Percentiles rank a stretch among this genome's conserved stretches.
These are phyloP conservation scores for Candida pseudoglaebosa DNA, from an alignment of 805 yeast genomes.

Conservation along the genomic window DNA sequence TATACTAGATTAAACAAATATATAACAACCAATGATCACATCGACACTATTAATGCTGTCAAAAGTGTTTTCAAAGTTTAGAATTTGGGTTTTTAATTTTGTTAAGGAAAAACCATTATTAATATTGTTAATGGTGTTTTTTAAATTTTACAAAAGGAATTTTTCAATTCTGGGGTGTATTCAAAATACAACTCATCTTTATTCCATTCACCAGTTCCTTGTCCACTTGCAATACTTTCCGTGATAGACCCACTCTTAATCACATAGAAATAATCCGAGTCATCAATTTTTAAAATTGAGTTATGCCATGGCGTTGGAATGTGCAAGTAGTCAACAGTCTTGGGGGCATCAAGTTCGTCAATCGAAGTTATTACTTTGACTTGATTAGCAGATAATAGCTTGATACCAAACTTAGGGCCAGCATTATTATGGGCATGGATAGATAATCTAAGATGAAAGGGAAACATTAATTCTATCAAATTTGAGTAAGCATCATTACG, in stretches of 20 bases:
- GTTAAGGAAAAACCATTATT: no score
- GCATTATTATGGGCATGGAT: conserved; percentile 58
- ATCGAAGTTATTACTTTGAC: conserved; percentile 47
- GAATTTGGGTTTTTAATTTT: no score
- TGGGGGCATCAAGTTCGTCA: conserved; percentile 36
- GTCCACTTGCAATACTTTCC: conserved; percentile 13
- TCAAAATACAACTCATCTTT: conserved; percentile 6
- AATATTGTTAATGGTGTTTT: no score
- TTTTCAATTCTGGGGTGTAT: neutral
- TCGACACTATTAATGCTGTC: no score
- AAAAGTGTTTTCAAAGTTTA: no score
- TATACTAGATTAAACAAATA: no score
- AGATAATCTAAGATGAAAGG: conserved; percentile 55
- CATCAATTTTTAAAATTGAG: conserved; percentile 42
- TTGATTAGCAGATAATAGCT: conserved; percentile 39
- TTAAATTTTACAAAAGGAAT: neutral
- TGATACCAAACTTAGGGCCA: conserved; percentile 60
- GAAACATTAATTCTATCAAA: conserved; percentile 55
- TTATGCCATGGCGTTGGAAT: conserved; percentile 71
- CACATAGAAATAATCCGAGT: conserved; percentile 22
- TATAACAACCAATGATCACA: no score
- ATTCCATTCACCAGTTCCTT: conserved; percentile 24
- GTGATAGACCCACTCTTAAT: conserved; percentile 19
- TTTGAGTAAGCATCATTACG: conserved; percentile 64
- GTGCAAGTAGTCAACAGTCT: conserved; percentile 50